Evolutionary conservation across 106 monocot genomes (phyloP), one percentile per base, ranked within the genome.

Genomic region (Acanthochlamys bracteata): DNA sequence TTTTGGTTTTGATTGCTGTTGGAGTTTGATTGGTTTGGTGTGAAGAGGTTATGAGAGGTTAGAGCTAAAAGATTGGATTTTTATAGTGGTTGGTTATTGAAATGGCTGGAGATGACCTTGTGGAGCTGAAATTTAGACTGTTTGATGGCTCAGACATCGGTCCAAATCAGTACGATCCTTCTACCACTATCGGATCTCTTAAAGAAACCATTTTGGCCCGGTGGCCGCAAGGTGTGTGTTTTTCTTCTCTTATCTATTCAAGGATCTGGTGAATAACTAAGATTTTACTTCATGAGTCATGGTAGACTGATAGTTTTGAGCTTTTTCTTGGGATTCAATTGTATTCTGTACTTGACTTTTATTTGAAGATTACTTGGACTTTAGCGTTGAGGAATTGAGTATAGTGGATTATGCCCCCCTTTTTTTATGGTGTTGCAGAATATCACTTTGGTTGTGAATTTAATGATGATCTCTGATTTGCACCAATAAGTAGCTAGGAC

Each of bases 81-180:
- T 49, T 3, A 17, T 49, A 1, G 2, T 10, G 9, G 10, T 49
- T 49, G 9, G 17, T 49, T 3, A 49, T 49, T 49, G 49, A 49
- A 46, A 74, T 79, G 79, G 57, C 69, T 27, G 66, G 60, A 59
- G 57, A 66, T 41, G 74, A 79, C 26, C 39, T 47, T 53, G 52
- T 74, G 51, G 74, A 79, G 45, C 46, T 79, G n/a, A 79, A 69
- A 39, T 79, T 79, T 47, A 74, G 79, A 65, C 74, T 79, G 4
- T 79, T 73, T 41, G 79, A 79, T 24, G 79, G 79, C 40, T 68
- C 74, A 10, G 79, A 79, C 65, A 79, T 79, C 59, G 79, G 74
- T 6, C 79, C 74, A 7, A 79, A 66, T 46, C 74, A 74, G 17
- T 74, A 74, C 22, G 65, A 74, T 45, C 69, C 79, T 21, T 79